Conservation (phyloP, 768 basidiomycete species). For the Austroboletus festivus region DNA sequence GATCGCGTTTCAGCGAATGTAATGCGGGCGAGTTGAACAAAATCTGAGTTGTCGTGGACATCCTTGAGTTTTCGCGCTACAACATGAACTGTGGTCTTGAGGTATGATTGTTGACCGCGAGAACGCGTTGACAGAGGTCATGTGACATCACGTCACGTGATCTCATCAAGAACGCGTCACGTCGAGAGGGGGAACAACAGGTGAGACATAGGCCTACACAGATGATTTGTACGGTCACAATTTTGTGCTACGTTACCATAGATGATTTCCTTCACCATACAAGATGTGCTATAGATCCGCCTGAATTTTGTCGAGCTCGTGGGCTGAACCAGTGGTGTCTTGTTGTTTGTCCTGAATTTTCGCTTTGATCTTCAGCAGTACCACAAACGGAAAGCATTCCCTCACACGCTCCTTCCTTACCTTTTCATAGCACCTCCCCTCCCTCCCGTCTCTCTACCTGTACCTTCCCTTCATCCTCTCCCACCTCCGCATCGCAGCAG, state of each 20-base stretch:
- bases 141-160: conserved; percentile 13
- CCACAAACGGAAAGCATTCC: conserved; percentile 13
- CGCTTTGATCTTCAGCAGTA: conserved; percentile 1
- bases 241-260: not conserved
- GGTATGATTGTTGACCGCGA: conserved; percentile 19
- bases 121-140: conserved; percentile 6
- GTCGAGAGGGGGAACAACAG: conserved; percentile 8
- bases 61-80: conserved; percentile 18
- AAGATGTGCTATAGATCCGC: not conserved
- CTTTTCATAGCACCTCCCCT: not conserved
- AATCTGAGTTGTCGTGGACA: conserved; percentile 76
- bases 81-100: conserved; percentile 1
- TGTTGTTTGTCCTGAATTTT: conserved; percentile 13
- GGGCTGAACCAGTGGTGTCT: not conserved
- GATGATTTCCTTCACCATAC: not conserved
- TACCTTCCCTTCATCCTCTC: not conserved
- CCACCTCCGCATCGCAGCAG: not conserved
- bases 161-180: conserved; percentile 21
- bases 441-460: not conserved
- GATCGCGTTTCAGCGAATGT: conserved; percentile 79
- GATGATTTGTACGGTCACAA: not conserved
- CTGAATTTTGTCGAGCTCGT: not conserved
- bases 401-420: not conserved
- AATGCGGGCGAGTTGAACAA: conserved; percentile 83
- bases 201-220: conserved; percentile 13